These are phyloP conservation scores for Davidsoniella australis DNA, from an alignment of 2,329 filamentous ascomycete species.

Conservation along the genomic window DNA sequence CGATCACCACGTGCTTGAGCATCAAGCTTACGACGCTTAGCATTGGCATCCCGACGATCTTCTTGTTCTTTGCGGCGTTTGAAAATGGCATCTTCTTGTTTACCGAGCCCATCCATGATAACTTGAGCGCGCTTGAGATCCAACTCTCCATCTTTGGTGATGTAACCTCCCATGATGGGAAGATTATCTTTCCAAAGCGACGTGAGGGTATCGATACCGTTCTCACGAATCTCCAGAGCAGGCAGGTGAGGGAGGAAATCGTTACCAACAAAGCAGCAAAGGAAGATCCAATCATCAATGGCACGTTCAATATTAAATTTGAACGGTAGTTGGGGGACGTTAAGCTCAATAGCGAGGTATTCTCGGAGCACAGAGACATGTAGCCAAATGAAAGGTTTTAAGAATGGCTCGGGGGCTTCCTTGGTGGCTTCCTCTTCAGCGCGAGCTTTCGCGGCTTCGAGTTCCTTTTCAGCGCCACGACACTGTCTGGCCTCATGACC, in stretches of 20 bases:
- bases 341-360: constrained; percentile 80
- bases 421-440: constrained; percentile 7
- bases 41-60: constrained; percentile 62
- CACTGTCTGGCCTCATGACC: constrained; percentile 84
- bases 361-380: constrained; percentile 84
- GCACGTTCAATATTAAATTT: constrained; percentile 85
- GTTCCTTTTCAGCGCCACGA: constrained; percentile 68
- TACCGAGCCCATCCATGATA: constrained; percentile 75
- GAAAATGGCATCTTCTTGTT: constrained; percentile 89
- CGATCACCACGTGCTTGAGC: constrained; percentile 27
- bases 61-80: constrained; percentile 71
- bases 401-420: constrained; percentile 26
- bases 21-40: constrained; percentile 62
- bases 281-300: constrained; percentile 95
- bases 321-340: constrained; percentile 68
- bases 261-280: constrained; percentile 98
- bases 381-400: constrained; percentile 97
- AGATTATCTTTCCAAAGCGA: constrained; percentile 95
- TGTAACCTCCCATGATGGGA: constrained; percentile 79
- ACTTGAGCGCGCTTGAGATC: constrained; percentile 73
- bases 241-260: constrained; percentile 95
- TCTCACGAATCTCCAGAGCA: constrained; percentile 92
- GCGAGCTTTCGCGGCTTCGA: constrained; percentile 18
- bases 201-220: constrained; percentile 89
- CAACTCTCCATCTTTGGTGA: constrained; percentile 88